Evolutionary conservation across 495 filamentous ascomycete genomes (phyloP).

Genomic region (Podospora bellae-mahoneyi): DNA sequence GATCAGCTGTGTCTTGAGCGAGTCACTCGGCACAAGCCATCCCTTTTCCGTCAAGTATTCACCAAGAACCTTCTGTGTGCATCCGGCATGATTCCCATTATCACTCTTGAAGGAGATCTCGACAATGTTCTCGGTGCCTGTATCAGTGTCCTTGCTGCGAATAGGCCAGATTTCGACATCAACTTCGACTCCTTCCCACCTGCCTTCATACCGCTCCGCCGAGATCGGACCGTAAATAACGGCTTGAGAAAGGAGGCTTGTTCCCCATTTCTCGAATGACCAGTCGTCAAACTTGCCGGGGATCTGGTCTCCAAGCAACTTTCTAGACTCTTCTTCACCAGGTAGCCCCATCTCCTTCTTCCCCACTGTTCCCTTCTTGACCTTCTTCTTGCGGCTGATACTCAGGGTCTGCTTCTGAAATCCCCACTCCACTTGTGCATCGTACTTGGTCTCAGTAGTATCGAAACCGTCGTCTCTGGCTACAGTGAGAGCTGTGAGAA

Average conservation of each 20-base stretch:
- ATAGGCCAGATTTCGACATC: slow-evolving; percentile 34
- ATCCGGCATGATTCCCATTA: slow-evolving; percentile 3
- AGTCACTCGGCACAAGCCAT: slow-evolving; percentile 24
- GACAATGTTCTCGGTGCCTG: slow-evolving; percentile 25
- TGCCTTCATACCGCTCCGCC: slow-evolving; percentile 27
- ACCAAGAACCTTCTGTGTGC: slow-evolving; percentile 8
- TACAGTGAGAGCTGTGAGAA: slow-evolving; percentile 24
- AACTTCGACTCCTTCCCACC: slow-evolving; percentile 24
- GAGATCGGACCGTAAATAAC: slow-evolving; percentile 29
- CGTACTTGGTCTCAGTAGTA: slow-evolving; percentile 25
- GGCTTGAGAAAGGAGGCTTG: slow-evolving; percentile 11
- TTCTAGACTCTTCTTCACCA: slow-evolving; percentile 15
- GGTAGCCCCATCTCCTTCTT: slow-evolving; percentile 28
- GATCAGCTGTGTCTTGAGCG: slow-evolving; percentile 25
- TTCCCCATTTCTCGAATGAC: slow-evolving; percentile 24
- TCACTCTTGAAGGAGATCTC: slow-evolving; percentile 33
- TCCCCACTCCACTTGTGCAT: slow-evolving; percentile 35
- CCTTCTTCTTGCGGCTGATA: slow-evolving; percentile 29
- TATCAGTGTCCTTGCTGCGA: slow-evolving; percentile 9
- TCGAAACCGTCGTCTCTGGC: slow-evolving; percentile 31
- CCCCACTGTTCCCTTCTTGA: slow-evolving; percentile 12
- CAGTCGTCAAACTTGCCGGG: slow-evolving; percentile 32
- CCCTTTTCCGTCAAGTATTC: slow-evolving; percentile 19
- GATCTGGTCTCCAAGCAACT: slow-evolving; percentile 27
- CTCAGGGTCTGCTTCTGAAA: slow-evolving; percentile 32